Conservation (phyloP, 2,329 filamentous ascomycete genomes). For the Dryadomyces quercus-mongolicae region DNA sequence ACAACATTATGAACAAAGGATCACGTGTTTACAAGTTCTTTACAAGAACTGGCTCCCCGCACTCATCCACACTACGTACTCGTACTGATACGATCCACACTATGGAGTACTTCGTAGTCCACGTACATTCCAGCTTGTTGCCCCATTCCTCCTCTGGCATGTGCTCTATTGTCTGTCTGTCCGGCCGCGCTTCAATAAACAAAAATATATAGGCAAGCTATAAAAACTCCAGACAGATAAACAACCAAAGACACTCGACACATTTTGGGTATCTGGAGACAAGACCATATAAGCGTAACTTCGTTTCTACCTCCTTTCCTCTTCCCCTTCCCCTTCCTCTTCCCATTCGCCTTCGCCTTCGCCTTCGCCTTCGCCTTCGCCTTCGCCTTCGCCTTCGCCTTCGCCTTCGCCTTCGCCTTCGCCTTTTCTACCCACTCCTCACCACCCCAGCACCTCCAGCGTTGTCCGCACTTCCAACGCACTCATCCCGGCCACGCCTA, state of each 20-base stretch:
- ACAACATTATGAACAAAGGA: no score
- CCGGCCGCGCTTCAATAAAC: background rate
- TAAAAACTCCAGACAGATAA: slow-evolving; percentile 4
- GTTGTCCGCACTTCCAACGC: slow-evolving; percentile 39
- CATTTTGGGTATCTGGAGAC: slow-evolving; percentile 7
- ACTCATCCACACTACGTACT: no score
- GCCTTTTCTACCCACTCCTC: background rate
- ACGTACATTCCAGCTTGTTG: slow-evolving; percentile 2
- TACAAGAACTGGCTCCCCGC: no score
- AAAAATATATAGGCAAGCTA: background rate
- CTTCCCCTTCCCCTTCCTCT: background rate
- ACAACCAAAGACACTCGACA: background rate
- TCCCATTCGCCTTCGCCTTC: background rate
- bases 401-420: background rate
- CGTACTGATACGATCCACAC: background rate
- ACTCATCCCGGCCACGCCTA: slow-evolving; percentile 46
- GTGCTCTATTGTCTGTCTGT: no score
- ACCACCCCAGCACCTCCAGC: slow-evolving; percentile 46
- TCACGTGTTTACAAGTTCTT: no score
- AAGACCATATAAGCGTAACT: background rate
- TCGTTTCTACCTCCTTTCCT: background rate
- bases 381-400: background rate
- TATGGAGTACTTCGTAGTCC: no score
- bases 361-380: background rate
- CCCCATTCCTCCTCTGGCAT: no score